These are phyloP conservation scores for Macadamia tetraphylla DNA, from an alignment of 164 flowering plant genomes.

Conservation along the genomic window DNA sequence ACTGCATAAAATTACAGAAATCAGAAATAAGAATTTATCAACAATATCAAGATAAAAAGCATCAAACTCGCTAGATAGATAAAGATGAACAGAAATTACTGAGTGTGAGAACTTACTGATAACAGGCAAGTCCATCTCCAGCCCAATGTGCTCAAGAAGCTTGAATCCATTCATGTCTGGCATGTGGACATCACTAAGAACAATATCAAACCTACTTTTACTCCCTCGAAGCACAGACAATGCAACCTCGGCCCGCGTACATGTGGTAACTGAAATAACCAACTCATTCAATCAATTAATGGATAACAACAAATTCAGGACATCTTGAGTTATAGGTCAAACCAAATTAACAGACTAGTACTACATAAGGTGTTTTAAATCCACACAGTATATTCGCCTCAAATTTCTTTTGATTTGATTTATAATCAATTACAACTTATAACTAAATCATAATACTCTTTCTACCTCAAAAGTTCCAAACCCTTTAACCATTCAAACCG, in stretches of 20 bases:
- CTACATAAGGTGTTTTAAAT: not conserved
- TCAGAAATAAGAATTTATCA: not conserved
- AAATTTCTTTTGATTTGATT: not conserved
- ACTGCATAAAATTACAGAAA: constrained; percentile 35
- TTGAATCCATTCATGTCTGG: constrained; percentile 97
- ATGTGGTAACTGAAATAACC: constrained; percentile 57
- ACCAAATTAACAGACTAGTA: not conserved
- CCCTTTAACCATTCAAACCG: not conserved
- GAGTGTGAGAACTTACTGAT: constrained; percentile 46
- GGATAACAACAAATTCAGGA: not conserved
- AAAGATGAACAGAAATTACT: not conserved
- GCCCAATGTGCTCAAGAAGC: constrained; percentile 69
- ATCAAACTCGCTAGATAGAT: not conserved
- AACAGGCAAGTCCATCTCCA: constrained; percentile 89
- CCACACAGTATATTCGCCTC: not conserved
- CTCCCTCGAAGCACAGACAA: constrained; percentile 48
- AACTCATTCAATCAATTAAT: constrained; percentile 10
- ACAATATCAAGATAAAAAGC: not conserved
- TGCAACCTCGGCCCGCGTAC: constrained; percentile 57
- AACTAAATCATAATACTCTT: not conserved
- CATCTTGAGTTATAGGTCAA: not conserved
- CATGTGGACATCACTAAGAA: constrained; percentile 90
- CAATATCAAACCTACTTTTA: constrained; percentile 57
- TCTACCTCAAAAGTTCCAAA: not conserved
- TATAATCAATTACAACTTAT: not conserved